phyloP scores from a whole-genome alignment of 2,329 filamentous ascomycete genomes.

The Chaetomium strumarium region DNA sequence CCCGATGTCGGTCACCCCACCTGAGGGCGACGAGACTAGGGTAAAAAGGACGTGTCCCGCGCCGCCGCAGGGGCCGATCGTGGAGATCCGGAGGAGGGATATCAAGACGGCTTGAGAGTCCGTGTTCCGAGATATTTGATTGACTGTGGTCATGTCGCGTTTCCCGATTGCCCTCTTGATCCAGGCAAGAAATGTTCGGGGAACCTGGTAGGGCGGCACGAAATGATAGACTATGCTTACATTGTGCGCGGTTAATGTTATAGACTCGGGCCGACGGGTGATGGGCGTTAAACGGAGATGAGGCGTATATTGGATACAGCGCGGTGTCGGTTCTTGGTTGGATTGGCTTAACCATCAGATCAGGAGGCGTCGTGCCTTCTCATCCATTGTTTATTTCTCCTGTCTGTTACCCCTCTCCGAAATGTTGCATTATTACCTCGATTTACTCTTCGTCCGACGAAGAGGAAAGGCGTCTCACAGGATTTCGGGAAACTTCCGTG shows the following conservation, averaged over 20 bases:
- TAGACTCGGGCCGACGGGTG: not conserved
- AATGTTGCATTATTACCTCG: not conserved
- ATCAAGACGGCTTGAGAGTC: conserved; percentile 31
- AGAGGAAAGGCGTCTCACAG: too few relatives aligned
- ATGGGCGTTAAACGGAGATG: conserved; percentile 21
- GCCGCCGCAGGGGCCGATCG: conserved; percentile 16
- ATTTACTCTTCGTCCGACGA: too few relatives aligned
- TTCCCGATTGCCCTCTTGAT: not conserved
- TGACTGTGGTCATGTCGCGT: too few relatives aligned
- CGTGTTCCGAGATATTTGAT: too few relatives aligned
- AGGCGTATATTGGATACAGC: conserved; percentile 18
- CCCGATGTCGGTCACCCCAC: not conserved
- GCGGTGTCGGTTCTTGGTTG: conserved; percentile 6
- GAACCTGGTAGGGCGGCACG: not conserved
- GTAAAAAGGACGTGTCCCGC: conserved; percentile 32
- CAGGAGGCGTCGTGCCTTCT: not conserved
- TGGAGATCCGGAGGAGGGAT: conserved; percentile 31
- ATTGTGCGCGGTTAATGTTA: not conserved
- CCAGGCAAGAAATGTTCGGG: not conserved
- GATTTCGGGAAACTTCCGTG: too few relatives aligned
- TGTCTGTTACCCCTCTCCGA: not conserved
- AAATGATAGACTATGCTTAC: not conserved
- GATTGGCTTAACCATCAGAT: conserved; percentile 1
- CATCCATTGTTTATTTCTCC: not conserved
- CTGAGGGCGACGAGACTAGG: conserved; percentile 9